Conservation (phyloP, 2,329 filamentous ascomycete species). For the Cylindrodendrum hubeiense region DNA sequence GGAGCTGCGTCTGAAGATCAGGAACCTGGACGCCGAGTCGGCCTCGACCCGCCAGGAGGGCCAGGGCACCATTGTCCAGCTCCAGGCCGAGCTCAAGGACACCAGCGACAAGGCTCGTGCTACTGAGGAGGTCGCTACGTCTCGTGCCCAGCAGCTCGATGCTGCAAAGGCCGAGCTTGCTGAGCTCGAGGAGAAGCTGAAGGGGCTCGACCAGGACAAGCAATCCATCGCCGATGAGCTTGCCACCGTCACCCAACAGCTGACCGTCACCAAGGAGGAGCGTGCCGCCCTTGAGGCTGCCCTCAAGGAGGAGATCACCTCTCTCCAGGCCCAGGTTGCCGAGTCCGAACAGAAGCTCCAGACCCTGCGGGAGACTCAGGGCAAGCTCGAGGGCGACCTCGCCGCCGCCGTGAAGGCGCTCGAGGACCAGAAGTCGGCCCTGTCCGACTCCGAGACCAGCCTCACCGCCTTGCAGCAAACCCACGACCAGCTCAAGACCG, state of each 20-base stretch:
- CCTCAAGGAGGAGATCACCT: slow-evolving; percentile 47
- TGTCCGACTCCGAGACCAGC: slow-evolving; percentile 45
- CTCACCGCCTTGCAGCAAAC: slow-evolving; percentile 41
- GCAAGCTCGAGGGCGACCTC: slow-evolving; percentile 49
- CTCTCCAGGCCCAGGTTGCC: slow-evolving; percentile 51
- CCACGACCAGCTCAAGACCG: slow-evolving; percentile 44
- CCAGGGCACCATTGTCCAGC: slow-evolving; percentile 49
- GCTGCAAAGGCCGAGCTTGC: slow-evolving; percentile 39
- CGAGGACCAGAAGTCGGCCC: slow-evolving; percentile 43
- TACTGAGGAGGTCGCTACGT: slow-evolving; percentile 41
- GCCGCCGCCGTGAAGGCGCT: slow-evolving; percentile 44
- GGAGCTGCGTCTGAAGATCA: slow-evolving; percentile 54
- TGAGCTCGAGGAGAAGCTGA: slow-evolving; percentile 43
- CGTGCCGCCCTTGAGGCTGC: slow-evolving; percentile 49
- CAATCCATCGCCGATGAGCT: slow-evolving; percentile 50
- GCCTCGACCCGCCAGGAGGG: slow-evolving; percentile 48
- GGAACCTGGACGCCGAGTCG: slow-evolving; percentile 49
- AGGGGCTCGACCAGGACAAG: slow-evolving; percentile 45
- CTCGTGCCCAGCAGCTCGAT: slow-evolving; percentile 39
- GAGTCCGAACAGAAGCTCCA: slow-evolving; percentile 49
- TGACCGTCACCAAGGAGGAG: slow-evolving; percentile 51
- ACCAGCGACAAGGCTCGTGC: slow-evolving; percentile 38
- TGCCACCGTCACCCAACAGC: slow-evolving; percentile 47
- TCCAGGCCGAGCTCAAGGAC: slow-evolving; percentile 51
- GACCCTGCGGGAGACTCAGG: slow-evolving; percentile 45